These are phyloP conservation scores for Berberis vulgaris DNA, from an alignment of 164 flowering plant species.

Conservation along the genomic window DNA sequence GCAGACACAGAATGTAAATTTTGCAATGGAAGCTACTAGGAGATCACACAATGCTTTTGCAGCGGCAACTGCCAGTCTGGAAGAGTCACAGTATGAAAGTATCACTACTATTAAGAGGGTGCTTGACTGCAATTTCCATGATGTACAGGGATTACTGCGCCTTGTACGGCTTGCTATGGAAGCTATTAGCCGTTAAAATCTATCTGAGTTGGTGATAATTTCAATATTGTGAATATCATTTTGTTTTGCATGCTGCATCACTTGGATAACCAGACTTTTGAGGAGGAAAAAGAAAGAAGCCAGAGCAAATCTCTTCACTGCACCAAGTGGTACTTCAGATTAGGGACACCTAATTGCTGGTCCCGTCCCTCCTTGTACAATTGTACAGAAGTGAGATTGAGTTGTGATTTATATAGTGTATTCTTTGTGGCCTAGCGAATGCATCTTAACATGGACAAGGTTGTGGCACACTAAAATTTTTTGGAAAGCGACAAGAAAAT, in stretches of 20 bases:
- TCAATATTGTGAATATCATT: conserved; percentile 13
- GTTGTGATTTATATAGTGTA: background rate
- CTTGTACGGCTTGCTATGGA: conserved; percentile 61
- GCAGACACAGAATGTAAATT: conserved; percentile 57
- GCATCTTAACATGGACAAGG: background rate
- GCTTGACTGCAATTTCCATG: conserved; percentile 77
- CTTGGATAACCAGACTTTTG: conserved; percentile 4
- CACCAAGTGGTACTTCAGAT: conserved; percentile 7
- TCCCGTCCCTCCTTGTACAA: conserved; percentile 21
- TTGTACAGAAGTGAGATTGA: conserved; percentile 26
- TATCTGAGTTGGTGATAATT: conserved; percentile 11
- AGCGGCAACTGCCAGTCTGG: conserved; percentile 33
- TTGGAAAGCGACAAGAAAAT: background rate
- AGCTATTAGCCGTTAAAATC: conserved; percentile 37
- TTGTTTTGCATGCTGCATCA: conserved; percentile 11
- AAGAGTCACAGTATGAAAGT: conserved; percentile 29
- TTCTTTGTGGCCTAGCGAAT: conserved; percentile 1
- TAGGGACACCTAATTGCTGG: conserved; percentile 3
- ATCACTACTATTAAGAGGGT: conserved; percentile 44
- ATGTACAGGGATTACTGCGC: conserved; percentile 47
- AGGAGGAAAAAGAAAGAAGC: background rate
- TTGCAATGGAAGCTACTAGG: conserved; percentile 75
- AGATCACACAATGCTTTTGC: conserved; percentile 53
- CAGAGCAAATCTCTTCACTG: conserved; percentile 1
- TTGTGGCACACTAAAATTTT: conserved; percentile 5